A percentile compares a stretch with the other conserved stretches of the same genome.
These are phyloP conservation scores for Brassica carinata DNA, from an alignment of 345 rosid species.

Conservation along the genomic window DNA sequence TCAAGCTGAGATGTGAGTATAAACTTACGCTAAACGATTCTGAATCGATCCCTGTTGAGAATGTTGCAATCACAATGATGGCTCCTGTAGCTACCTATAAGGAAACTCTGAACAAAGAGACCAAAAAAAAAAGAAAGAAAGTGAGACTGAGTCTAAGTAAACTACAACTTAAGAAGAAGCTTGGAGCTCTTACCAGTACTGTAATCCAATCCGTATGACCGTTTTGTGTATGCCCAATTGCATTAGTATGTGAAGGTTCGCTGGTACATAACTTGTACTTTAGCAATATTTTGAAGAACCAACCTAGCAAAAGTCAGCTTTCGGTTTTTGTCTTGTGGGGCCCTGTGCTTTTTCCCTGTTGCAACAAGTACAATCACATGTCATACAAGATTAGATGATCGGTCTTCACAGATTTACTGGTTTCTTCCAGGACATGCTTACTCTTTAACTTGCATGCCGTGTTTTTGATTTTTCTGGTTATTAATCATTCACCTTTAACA, in stretches of 20 bases:
- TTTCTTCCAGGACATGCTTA: conserved; percentile 8
- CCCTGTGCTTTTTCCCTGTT: neutral
- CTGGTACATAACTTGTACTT: conserved; percentile 46
- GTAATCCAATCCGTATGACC: conserved; percentile 66
- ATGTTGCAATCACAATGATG: conserved; percentile 75
- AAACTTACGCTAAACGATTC: conserved; percentile 71
- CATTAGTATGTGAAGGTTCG: conserved; percentile 68
- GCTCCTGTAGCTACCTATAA: conserved; percentile 67
- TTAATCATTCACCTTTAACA: neutral
- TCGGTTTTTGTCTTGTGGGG: no score
- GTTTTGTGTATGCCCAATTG: conserved; percentile 47
- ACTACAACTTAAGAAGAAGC: conserved; percentile 3
- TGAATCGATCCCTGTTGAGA: conserved; percentile 94
- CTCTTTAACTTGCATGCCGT: neutral
- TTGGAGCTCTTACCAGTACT: conserved; percentile 55
- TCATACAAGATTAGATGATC: neutral
- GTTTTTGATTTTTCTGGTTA: neutral
- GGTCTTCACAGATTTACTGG: neutral
- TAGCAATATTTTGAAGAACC: conserved; percentile 13
- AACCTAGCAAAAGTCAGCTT: neutral
- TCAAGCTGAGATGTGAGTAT: neutral
- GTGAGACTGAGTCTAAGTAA: neutral
- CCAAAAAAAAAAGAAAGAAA: neutral
- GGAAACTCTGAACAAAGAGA: conserved; percentile 58
- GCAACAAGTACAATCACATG: conserved; percentile 13